These are phyloP conservation scores for Saccharomycopsis babjevae DNA, from an alignment of 805 yeast genomes.

Conservation along the genomic window DNA sequence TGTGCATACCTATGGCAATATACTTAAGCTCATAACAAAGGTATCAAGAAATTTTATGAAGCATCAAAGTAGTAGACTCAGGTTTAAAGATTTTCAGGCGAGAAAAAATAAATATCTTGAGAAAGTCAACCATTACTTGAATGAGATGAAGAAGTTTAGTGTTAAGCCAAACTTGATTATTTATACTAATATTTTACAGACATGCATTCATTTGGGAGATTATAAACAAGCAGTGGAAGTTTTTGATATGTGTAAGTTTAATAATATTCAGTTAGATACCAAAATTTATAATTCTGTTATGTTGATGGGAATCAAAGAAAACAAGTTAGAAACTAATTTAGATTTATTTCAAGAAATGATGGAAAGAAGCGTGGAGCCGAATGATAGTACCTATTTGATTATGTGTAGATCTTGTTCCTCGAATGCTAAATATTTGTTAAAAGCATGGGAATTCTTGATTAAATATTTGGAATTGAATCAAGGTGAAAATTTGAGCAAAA, in stretches of 20 bases:
- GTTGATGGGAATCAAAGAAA: constrained; percentile 48
- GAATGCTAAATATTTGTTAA: constrained; percentile 33
- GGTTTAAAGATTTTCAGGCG: constrained; percentile 3
- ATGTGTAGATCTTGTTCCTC: constrained; percentile 62
- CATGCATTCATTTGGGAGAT: constrained; percentile 44
- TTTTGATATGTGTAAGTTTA: constrained; percentile 79
- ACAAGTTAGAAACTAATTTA: constrained; percentile 62
- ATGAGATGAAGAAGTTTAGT: constrained; percentile 30
- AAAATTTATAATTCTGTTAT: constrained; percentile 65
- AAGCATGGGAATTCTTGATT: constrained; percentile 73
- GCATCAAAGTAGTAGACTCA: neutral
- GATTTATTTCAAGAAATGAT: constrained; percentile 68
- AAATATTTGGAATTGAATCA: constrained; percentile 40
- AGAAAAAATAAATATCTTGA: constrained; percentile 21
- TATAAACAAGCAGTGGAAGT: constrained; percentile 56
- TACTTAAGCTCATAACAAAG: constrained; percentile 35
- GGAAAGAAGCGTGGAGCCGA: constrained; percentile 28
- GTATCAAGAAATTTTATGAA: constrained; percentile 20
- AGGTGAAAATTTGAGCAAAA: constrained; percentile 25
- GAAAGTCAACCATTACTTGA: constrained; percentile 30
- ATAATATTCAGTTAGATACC: constrained; percentile 54
- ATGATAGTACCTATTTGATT: constrained; percentile 38
- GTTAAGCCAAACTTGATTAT: constrained; percentile 35
- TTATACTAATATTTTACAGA: constrained; percentile 49
- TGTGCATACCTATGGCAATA: constrained; percentile 31